Evolutionary conservation across 495 filamentous ascomycete species (phyloP).

Genomic region (Achaetomiella virescens): DNA sequence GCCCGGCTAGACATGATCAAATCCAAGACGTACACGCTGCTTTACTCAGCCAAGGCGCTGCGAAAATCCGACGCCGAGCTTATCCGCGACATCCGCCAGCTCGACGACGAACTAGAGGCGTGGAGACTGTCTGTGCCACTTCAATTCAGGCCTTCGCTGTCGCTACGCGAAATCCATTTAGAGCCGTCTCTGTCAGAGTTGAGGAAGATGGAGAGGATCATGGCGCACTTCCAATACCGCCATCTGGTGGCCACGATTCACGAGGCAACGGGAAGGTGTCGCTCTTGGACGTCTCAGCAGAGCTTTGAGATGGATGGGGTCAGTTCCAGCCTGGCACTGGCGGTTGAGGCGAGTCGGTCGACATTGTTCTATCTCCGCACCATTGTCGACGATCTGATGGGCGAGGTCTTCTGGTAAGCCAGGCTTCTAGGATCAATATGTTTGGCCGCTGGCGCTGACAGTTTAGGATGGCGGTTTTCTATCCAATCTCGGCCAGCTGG

Average conservation of each 20-base stretch:
- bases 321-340: constrained; percentile 43
- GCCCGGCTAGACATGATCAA: constrained; percentile 47
- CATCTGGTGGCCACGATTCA: constrained; percentile 49
- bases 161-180: constrained; percentile 28
- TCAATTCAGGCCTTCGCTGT: constrained; percentile 40
- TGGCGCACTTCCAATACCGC: constrained; percentile 47
- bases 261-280: constrained; percentile 43
- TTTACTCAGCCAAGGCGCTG: constrained; percentile 43
- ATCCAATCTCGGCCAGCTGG: constrained; percentile 47
- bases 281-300: constrained; percentile 21
- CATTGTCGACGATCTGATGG: constrained; percentile 35
- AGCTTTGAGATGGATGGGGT: constrained; percentile 39
- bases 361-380: constrained; percentile 43
- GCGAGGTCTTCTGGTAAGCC: constrained; percentile 44
- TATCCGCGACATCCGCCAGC: constrained; percentile 45
- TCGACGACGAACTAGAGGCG: constrained; percentile 47
- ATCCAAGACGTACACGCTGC: constrained; percentile 39
- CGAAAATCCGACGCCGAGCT: constrained; percentile 49
- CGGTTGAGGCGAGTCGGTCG: constrained; percentile 48
- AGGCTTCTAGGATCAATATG: not conserved
- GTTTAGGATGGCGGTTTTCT: constrained; percentile 43
- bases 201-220: constrained; percentile 19
- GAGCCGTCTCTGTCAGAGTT: not conserved
- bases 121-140: constrained; percentile 45
- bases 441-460: not conserved